A percentile compares a stretch with the other conserved stretches of the same genome.
Conservation (phyloP, 108 stramenopile species). For the Fragilariopsis cylindrus region DNA sequence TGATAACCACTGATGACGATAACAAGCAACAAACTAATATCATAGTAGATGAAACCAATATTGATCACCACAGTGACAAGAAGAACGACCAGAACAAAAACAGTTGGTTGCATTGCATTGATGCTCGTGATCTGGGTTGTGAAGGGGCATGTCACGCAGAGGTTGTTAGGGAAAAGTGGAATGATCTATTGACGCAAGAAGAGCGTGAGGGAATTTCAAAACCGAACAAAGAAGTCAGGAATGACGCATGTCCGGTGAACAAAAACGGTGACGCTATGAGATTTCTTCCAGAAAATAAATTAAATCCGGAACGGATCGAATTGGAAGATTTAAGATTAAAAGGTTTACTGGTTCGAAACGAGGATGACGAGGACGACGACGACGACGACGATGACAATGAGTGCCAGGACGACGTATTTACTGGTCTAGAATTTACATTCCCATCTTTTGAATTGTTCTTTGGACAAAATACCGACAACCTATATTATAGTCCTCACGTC, state of each 20-base stretch:
- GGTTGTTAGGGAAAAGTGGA: slow-evolving; percentile 31
- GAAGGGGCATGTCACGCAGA: slow-evolving; percentile 36
- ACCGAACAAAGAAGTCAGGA: slow-evolving; percentile 16
- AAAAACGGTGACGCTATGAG: slow-evolving; percentile 4
- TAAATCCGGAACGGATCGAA: slow-evolving; percentile 32
- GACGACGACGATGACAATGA: slow-evolving; percentile 15
- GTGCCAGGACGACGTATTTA: no score
- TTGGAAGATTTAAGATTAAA: slow-evolving; percentile 18
- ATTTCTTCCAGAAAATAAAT: slow-evolving; percentile 30
- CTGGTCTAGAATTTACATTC: slow-evolving; percentile 26
- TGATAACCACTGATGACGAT: neutral
- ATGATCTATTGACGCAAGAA: slow-evolving; percentile 32
- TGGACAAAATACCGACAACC: slow-evolving; percentile 39
- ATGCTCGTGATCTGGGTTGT: slow-evolving; percentile 41
- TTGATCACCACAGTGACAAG: neutral
- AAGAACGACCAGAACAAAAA: neutral
- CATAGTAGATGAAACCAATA: neutral
- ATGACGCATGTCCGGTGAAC: neutral
- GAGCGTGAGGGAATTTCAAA: slow-evolving; percentile 20
- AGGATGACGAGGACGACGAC: slow-evolving; percentile 16
- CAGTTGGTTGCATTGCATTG: slow-evolving; percentile 11
- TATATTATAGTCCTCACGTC: slow-evolving; percentile 36
- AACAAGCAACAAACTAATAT: neutral
- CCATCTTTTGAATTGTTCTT: slow-evolving; percentile 46
- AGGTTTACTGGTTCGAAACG: slow-evolving; percentile 14